Evolutionary conservation across 148 eudicot species (phyloP).

Genomic region (Diospyros kaki): DNA sequence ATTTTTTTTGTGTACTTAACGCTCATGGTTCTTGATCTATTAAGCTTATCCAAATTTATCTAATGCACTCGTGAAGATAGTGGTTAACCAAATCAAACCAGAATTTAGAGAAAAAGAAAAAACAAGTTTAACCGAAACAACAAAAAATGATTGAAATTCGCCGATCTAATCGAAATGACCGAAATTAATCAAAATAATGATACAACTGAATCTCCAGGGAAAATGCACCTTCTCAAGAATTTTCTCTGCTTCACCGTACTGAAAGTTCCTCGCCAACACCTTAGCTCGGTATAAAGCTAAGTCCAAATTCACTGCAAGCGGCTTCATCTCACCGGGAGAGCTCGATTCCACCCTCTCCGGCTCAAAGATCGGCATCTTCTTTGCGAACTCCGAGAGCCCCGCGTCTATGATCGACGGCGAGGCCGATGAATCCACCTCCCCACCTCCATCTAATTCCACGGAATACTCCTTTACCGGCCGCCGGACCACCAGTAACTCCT

Average conservation of each 20-base stretch:
- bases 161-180: too few relatives aligned
- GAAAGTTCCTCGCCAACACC: slow-evolving; percentile 51
- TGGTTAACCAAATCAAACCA: too few relatives aligned
- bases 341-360: slow-evolving; percentile 50
- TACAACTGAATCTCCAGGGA: not conserved
- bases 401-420: slow-evolving; percentile 43
- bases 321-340: slow-evolving; percentile 28
- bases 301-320: slow-evolving; percentile 71
- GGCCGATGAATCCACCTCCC: slow-evolving; percentile 8
- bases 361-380: slow-evolving; percentile 79
- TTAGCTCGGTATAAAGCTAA: slow-evolving; percentile 79
- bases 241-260: slow-evolving; percentile 56
- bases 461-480: slow-evolving; percentile 54
- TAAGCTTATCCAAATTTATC: too few relatives aligned
- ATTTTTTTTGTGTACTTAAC: too few relatives aligned
- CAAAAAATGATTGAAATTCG: too few relatives aligned
- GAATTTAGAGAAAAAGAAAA: too few relatives aligned
- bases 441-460: slow-evolving; percentile 19
- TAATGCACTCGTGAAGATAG: too few relatives aligned
- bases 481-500: slow-evolving; percentile 57
- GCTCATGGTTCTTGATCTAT: too few relatives aligned
- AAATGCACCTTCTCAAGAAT: slow-evolving; percentile 62
- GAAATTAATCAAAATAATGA: too few relatives aligned
- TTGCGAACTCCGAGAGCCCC: slow-evolving; percentile 55
- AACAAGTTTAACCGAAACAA: too few relatives aligned